Conservation (phyloP, 73 alveolate species). For the Loxodes magnus region DNA sequence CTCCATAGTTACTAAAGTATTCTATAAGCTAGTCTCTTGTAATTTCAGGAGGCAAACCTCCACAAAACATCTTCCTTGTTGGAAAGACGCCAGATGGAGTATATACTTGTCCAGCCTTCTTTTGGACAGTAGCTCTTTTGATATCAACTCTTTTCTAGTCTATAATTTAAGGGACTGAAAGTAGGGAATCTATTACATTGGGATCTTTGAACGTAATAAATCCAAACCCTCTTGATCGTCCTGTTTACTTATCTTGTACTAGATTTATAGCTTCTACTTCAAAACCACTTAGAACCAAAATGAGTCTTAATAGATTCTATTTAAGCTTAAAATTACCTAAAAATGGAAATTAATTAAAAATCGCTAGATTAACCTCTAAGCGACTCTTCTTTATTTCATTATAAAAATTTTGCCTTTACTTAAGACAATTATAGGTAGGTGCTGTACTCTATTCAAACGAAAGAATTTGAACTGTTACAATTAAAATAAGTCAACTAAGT, state of each 20-base stretch:
- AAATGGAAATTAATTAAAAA: too few relatives aligned
- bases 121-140: constrained; percentile 40
- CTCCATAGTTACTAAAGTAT: constrained; percentile 46
- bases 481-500: too few relatives aligned
- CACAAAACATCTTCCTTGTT: constrained; percentile 51
- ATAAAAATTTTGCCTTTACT: too few relatives aligned
- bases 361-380: too few relatives aligned
- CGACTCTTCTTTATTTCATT: too few relatives aligned
- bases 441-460: too few relatives aligned
- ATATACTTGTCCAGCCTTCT: constrained; percentile 1
- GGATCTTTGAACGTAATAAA: constrained; percentile 23
- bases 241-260: constrained; percentile 11
- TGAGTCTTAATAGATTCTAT: not conserved
- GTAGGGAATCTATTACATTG: not conserved
- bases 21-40: constrained; percentile 26
- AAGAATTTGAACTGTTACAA: too few relatives aligned
- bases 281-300: not conserved
- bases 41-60: constrained; percentile 64
- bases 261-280: constrained; percentile 8
- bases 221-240: constrained; percentile 49
- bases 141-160: constrained; percentile 50
- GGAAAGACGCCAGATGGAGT: too few relatives aligned
- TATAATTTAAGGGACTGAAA: constrained; percentile 18
- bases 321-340: too few relatives aligned
- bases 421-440: too few relatives aligned